These are phyloP conservation scores for Capsicum pubescens DNA, from an alignment of 257 asterid genomes.

Conservation along the genomic window DNA sequence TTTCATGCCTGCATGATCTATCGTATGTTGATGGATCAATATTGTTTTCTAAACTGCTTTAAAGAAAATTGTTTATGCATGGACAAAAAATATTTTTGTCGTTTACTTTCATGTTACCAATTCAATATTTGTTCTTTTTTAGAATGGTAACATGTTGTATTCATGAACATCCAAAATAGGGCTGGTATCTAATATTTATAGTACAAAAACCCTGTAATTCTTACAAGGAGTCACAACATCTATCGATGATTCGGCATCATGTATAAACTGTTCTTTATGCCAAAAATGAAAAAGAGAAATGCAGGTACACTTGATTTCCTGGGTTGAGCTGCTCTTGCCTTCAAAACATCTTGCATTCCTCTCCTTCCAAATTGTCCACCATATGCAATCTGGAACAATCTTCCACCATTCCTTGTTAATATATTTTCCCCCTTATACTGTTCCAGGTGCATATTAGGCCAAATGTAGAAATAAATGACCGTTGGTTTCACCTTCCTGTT, in stretches of 20 bases:
- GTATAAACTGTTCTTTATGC: not conserved
- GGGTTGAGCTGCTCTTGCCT: not conserved
- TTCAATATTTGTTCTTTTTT: not conserved
- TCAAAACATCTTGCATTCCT: slow-evolving; percentile 18
- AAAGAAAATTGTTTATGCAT: not conserved
- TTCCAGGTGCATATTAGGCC: slow-evolving; percentile 18
- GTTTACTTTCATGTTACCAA: slow-evolving; percentile 21
- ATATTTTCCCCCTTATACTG: not conserved
- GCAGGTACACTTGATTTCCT: not conserved
- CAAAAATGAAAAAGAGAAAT: slow-evolving; percentile 6
- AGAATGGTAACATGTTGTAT: not conserved
- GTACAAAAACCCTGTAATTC: not conserved
- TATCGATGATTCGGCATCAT: not conserved
- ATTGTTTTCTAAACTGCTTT: not conserved
- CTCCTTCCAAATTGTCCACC: not conserved
- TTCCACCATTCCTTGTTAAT: not conserved
- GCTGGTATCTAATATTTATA: not conserved
- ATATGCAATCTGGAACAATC: not conserved
- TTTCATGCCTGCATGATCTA: slow-evolving; percentile 10
- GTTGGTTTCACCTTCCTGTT: not conserved
- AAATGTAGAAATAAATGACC: slow-evolving; percentile 3
- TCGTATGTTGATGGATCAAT: not conserved
- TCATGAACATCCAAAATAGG: not conserved
- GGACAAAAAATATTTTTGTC: not conserved
- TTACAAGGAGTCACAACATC: slow-evolving; percentile 9